Evolutionary conservation across 2,329 filamentous ascomycete genomes (phyloP), one percentile per base, ranked within the genome.

Genomic region (Tolypocladium album): DNA sequence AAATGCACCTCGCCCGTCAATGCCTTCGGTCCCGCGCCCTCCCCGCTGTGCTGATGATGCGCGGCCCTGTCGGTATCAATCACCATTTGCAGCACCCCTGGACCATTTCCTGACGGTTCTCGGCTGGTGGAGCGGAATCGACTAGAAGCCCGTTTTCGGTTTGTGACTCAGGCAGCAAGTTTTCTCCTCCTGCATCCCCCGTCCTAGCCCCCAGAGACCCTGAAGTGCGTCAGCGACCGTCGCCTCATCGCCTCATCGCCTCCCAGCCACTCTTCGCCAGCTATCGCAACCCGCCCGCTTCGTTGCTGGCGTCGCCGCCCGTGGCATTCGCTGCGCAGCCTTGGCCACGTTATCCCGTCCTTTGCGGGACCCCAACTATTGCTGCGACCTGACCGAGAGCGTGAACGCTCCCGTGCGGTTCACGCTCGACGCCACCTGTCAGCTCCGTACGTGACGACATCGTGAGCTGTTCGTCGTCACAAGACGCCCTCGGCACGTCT

Each of bases 121-220:
- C n/a, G 12, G 27, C 56, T 38, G 42, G 56, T 47, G 56, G 56
- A 56, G 36, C 56, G n/a, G 56, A 58, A 71, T 55, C 64, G 63
- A 63, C 69, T 69, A 71, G 69, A 70, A 70, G 58, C 57, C 56
- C 58, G 58, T 64, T 59, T 68, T 61, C 56, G 64, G 58, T 69
- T 67, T 67, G 63, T 71, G 70, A 72, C 71, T 73, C 69, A 74
- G 72, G 72, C 72, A 72, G 66, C 70, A 70, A 72, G 60, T 63
- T 62, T 61, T 57, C 57, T 58, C 57, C 55, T 60, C 57, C 56
- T 50, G 38, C 42, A 60, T 60, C 58, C 61, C 58, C 52, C 34
- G 34, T 39, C 55, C 22, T n/a, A 50, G 47, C 34, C 36, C 22
- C 42, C 20, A 22, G 53, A 59, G 57, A 59, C 38, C 56, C 61